A percentile compares a stretch with the other conserved stretches of the same genome.
Evolutionary conservation across 108 stramenopile genomes (phyloP).

Genomic region (Chaetoceros tenuissimus): DNA sequence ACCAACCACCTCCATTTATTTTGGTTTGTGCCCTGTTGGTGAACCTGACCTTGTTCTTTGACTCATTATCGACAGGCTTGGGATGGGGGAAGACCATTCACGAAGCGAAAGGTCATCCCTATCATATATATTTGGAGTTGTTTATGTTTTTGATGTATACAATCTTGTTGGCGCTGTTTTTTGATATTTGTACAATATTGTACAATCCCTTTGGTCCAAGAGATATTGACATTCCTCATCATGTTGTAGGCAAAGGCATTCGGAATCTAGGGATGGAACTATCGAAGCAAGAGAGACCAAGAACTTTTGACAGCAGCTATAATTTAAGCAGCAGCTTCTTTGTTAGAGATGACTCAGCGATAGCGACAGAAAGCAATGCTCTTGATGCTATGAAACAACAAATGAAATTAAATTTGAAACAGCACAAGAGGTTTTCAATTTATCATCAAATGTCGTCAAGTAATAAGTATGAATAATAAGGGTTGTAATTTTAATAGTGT

Average conservation of each 20-base stretch:
- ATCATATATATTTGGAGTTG: not conserved
- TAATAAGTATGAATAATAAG: too few relatives aligned
- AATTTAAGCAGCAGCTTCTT: too few relatives aligned
- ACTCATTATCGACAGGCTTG: not conserved
- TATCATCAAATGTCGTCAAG: too few relatives aligned
- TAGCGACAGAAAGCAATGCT: too few relatives aligned
- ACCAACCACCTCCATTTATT: conserved; percentile 11
- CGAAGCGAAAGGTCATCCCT: not conserved
- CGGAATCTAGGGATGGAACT: conserved; percentile 1
- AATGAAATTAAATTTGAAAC: too few relatives aligned
- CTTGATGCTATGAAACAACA: too few relatives aligned
- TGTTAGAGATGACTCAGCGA: too few relatives aligned
- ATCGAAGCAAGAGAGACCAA: too few relatives aligned
- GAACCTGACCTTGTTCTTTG: not conserved
- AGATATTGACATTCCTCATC: conserved; percentile 5
- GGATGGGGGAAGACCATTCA: too few relatives aligned
- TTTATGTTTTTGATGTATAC: not conserved
- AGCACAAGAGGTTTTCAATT: too few relatives aligned
- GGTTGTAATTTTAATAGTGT: too few relatives aligned
- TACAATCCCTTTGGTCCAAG: conserved; percentile 18
- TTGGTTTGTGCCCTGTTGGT: not conserved
- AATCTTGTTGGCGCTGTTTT: conserved; percentile 1
- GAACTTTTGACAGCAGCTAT: too few relatives aligned
- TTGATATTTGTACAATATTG: conserved; percentile 6
- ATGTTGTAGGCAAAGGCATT: conserved; percentile 2